Conservation (phyloP, 2,329 filamentous ascomycete species). For the Fusarium nodosum region DNA sequence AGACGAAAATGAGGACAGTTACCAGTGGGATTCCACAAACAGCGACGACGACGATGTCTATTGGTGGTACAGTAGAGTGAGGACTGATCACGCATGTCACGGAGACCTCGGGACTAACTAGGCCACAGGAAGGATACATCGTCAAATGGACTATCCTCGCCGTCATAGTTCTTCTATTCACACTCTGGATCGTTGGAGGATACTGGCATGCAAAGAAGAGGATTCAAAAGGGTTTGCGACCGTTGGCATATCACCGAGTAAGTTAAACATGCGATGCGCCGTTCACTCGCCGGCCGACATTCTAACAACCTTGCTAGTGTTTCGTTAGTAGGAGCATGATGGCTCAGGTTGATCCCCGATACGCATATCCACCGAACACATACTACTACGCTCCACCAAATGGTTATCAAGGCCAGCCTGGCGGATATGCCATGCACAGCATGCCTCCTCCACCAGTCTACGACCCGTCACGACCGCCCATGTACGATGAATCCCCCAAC, state of each 20-base stretch:
- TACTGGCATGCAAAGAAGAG: slow-evolving; percentile 78
- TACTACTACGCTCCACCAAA: slow-evolving; percentile 57
- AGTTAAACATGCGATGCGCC: slow-evolving; percentile 9
- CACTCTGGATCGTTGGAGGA: slow-evolving; percentile 74
- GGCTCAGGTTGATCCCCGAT: slow-evolving; percentile 63
- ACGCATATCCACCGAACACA: slow-evolving; percentile 59
- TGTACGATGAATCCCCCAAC: slow-evolving; percentile 66
- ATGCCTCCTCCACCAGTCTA: slow-evolving; percentile 70
- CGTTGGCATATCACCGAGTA: slow-evolving; percentile 79
- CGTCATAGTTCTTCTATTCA: slow-evolving; percentile 69
- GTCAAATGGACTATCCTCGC: slow-evolving; percentile 80
- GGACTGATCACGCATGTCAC: slow-evolving; percentile 13
- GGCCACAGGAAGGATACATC: slow-evolving; percentile 69
- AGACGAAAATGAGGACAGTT: slow-evolving; percentile 25
- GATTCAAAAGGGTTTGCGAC: slow-evolving; percentile 73
- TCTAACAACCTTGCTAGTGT: slow-evolving; percentile 57
- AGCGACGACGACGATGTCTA: slow-evolving; percentile 43
- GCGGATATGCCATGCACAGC: slow-evolving; percentile 50
- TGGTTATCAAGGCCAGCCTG: slow-evolving; percentile 43
- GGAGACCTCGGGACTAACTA: not conserved
- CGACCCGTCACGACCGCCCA: slow-evolving; percentile 68
- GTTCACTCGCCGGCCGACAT: not conserved
- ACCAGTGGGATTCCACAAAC: slow-evolving; percentile 10
- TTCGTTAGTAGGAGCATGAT: slow-evolving; percentile 64
- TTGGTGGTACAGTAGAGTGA: slow-evolving; percentile 52